These are phyloP conservation scores for Phytophthora melonis DNA, from an alignment of 352 stramenopile species.

Conservation along the genomic window DNA sequence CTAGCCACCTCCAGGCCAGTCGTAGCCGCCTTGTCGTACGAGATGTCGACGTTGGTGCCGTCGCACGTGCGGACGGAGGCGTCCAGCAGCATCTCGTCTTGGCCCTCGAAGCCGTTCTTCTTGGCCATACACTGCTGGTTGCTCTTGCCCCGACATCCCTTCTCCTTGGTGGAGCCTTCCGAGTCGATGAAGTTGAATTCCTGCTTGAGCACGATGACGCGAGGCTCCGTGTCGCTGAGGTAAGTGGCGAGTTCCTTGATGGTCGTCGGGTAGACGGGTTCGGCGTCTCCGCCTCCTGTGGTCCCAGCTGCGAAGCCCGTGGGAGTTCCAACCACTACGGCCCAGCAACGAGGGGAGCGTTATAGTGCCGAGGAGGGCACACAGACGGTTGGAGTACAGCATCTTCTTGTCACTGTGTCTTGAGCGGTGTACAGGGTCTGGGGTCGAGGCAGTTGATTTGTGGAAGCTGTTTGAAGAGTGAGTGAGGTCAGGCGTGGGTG, in stretches of 20 bases:
- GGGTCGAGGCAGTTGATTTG: no score
- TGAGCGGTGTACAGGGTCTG: no score
- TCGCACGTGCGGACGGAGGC: constrained; percentile 1
- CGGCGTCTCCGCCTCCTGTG: constrained; percentile 33
- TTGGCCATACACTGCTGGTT: constrained; percentile 35
- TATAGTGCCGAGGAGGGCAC: no score
- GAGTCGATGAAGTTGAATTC: constrained; percentile 38
- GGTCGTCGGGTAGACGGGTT: constrained; percentile 34
- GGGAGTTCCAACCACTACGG: no score
- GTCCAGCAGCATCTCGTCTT: constrained; percentile 45
- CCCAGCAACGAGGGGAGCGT: no score
- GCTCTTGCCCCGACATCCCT: constrained; percentile 11
- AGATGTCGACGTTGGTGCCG: constrained; percentile 23
- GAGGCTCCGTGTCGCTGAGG: constrained; percentile 31
- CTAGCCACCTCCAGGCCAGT: constrained; percentile 22
- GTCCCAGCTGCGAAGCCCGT: constrained; percentile 34
- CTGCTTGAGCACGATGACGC: constrained; percentile 43
- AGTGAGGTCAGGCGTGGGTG: no score
- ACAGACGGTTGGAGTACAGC: no score
- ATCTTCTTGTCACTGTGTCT: no score
- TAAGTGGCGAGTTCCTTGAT: constrained; percentile 30
- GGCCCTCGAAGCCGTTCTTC: constrained; percentile 49
- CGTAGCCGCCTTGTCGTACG: constrained; percentile 35
- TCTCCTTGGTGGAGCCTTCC: constrained; percentile 35
- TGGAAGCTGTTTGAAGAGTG: no score